These are phyloP conservation scores for Hyaloscypha bicolor DNA, from an alignment of 495 filamentous ascomycete genomes.

Conservation along the genomic window DNA sequence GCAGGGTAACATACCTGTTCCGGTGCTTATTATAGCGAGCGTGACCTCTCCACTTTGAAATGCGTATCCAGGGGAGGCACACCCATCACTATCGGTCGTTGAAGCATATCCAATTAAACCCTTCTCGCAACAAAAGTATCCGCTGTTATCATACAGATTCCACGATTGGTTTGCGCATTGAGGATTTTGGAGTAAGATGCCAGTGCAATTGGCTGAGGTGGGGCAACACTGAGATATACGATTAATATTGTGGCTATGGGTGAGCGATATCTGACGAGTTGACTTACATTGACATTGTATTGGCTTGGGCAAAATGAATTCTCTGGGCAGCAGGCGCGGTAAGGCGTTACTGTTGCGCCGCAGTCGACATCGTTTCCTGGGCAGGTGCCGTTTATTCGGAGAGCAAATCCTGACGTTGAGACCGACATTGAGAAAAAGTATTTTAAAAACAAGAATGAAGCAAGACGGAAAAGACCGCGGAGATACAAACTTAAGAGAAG, in stretches of 20 bases:
- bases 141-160: neutral
- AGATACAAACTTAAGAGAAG: too few relatives aligned
- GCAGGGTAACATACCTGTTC: neutral
- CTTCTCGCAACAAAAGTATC: neutral
- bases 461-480: neutral
- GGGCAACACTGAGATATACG: neutral
- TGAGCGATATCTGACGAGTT: neutral
- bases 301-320: neutral
- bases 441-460: neutral
- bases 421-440: neutral
- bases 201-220: neutral
- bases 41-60: neutral
- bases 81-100: neutral
- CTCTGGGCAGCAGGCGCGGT: neutral
- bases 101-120: neutral
- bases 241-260: neutral
- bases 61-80: neutral
- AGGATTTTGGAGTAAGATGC: neutral
- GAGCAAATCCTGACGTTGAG: neutral
- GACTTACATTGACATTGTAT: neutral
- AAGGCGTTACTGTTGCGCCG: neutral
- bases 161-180: neutral
- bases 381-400: neutral
- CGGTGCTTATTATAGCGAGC: neutral
- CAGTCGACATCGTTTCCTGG: neutral